phyloP scores from a whole-genome alignment of 768 basidiomycete genomes.

The Boletellus emodensis region DNA sequence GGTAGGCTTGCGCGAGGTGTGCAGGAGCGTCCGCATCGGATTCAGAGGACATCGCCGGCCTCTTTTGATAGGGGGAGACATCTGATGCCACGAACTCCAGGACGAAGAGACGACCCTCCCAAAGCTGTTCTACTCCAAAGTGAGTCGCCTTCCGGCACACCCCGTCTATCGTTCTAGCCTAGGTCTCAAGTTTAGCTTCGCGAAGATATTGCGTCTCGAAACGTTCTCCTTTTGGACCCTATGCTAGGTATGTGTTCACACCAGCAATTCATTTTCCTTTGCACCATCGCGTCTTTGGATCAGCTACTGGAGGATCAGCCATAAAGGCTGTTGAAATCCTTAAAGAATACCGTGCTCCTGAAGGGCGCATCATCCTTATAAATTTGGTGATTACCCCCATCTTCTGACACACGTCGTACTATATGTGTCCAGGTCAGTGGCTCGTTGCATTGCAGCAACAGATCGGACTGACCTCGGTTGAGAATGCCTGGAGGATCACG shows the following conservation, averaged over 20 bases:
- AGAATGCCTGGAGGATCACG: conserved; percentile 56
- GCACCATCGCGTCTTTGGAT: neutral
- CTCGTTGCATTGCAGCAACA: neutral
- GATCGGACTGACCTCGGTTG: conserved; percentile 3
- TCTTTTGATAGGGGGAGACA: neutral
- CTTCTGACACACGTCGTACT: conserved; percentile 34
- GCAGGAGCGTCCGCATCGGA: conserved; percentile 93
- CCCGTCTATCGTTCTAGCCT: neutral
- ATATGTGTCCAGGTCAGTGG: conserved; percentile 67
- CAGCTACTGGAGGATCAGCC: conserved; percentile 94
- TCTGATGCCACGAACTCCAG: conserved; percentile 35
- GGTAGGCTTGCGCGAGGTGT: conserved; percentile 92
- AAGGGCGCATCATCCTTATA: conserved; percentile 92
- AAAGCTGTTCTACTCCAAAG: conserved; percentile 91
- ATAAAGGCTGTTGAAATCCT: conserved; percentile 97
- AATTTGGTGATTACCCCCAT: conserved; percentile 61
- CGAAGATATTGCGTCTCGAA: conserved; percentile 85
- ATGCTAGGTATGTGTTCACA: conserved; percentile 74
- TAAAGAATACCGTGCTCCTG: conserved; percentile 85
- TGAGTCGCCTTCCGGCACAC: conserved; percentile 19
- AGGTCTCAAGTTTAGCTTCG: conserved; percentile 57
- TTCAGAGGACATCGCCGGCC: conserved; percentile 61
- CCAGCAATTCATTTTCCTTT: neutral
- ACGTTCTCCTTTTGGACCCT: conserved; percentile 92
- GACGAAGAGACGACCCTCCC: conserved; percentile 94